These are phyloP conservation scores for Hypoxylon rickii DNA, from an alignment of 495 filamentous ascomycete species.

Conservation along the genomic window DNA sequence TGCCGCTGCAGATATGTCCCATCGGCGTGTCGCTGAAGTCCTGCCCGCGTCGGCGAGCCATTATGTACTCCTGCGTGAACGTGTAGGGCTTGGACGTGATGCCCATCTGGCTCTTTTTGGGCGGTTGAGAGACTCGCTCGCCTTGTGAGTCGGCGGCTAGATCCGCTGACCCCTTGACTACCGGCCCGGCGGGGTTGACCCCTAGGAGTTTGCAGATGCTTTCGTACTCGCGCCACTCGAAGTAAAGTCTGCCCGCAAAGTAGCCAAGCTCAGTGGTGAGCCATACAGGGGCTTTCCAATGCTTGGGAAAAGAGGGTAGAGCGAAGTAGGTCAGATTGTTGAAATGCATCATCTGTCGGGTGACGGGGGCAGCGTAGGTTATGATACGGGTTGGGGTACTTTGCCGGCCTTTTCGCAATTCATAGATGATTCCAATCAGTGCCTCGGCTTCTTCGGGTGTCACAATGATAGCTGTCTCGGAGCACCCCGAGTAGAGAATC, in stretches of 20 bases:
- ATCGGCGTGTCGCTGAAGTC: slow-evolving; percentile 60
- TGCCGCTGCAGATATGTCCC: slow-evolving; percentile 56
- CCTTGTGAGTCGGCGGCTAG: too few species aligned
- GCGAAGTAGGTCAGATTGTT: slow-evolving; percentile 52
- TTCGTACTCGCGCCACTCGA: slow-evolving; percentile 50
- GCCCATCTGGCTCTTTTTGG: neutral
- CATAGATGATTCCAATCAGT: slow-evolving; percentile 49
- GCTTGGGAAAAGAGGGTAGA: slow-evolving; percentile 46
- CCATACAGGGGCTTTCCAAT: slow-evolving; percentile 50
- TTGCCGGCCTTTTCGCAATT: neutral
- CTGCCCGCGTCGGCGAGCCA: slow-evolving; percentile 53
- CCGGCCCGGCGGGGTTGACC: slow-evolving; percentile 14
- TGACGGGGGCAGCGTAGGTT: slow-evolving; percentile 58
- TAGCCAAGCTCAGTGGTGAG: slow-evolving; percentile 58
- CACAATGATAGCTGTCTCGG: slow-evolving; percentile 50
- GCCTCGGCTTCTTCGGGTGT: slow-evolving; percentile 60
- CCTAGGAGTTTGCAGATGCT: slow-evolving; percentile 33
- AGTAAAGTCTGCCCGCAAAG: slow-evolving; percentile 59
- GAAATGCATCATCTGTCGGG: slow-evolving; percentile 58
- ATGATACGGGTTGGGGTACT: slow-evolving; percentile 41
- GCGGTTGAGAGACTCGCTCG: too few species aligned
- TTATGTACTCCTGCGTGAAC: slow-evolving; percentile 58
- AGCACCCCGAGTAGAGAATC: slow-evolving; percentile 36
- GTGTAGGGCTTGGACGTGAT: slow-evolving; percentile 34
- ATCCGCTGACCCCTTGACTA: slow-evolving; percentile 5